These are phyloP conservation scores for Luffa acutangula DNA, from an alignment of 306 rosid genomes.

Conservation along the genomic window DNA sequence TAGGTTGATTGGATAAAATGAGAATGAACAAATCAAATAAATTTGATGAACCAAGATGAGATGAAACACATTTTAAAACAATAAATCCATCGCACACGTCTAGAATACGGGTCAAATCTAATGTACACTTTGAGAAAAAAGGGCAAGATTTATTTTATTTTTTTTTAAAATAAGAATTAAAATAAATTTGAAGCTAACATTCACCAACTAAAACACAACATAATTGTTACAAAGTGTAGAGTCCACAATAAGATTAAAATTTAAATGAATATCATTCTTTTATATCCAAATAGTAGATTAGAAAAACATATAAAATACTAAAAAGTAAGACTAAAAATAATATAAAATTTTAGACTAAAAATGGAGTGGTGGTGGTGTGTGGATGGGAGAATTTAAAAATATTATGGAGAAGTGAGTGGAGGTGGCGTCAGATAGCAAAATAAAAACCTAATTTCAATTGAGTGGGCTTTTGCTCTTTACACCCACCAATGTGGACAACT, in stretches of 20 bases:
- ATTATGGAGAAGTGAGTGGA: constrained; percentile 26
- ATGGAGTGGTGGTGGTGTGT: background rate
- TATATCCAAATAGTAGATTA: background rate
- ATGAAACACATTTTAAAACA: too few relatives aligned
- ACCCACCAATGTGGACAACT: background rate
- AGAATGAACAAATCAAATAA: too few relatives aligned
- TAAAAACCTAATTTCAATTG: background rate
- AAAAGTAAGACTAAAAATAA: background rate
- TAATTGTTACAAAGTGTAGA: too few relatives aligned
- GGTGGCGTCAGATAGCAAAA: constrained; percentile 49
- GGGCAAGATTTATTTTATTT: too few relatives aligned
- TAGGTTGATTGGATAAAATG: too few relatives aligned
- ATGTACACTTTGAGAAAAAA: too few relatives aligned
- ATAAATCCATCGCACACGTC: too few relatives aligned
- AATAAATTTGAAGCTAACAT: background rate
- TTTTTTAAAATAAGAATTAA: background rate
- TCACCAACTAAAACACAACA: background rate
- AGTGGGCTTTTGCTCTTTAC: background rate
- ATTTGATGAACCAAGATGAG: too few relatives aligned
- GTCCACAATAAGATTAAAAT: too few relatives aligned
- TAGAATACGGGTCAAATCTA: too few relatives aligned
- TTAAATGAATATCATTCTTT: too few relatives aligned
- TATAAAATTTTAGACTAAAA: background rate
- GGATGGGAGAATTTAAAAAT: background rate
- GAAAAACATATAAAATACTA: background rate